Conservation (phyloP, 768 basidiomycete genomes). For the Lactifluus volemus region DNA sequence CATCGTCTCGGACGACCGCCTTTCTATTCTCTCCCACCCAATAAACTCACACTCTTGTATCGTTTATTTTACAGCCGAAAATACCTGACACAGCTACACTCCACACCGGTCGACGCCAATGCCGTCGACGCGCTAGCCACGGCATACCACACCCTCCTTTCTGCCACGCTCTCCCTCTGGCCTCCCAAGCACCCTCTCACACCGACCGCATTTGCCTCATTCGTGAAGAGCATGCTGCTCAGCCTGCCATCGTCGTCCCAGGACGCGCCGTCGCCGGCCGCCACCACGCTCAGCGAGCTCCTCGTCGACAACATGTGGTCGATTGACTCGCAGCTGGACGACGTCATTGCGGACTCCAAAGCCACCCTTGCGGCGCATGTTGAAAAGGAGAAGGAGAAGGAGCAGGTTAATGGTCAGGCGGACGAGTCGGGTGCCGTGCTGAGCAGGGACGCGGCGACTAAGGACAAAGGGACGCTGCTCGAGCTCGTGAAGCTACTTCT, state of each 20-base stretch:
- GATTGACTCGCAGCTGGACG: constrained; percentile 68
- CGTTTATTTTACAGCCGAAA: constrained; percentile 41
- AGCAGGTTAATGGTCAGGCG: not conserved
- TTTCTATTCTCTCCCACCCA: not conserved
- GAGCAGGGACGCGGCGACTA: constrained; percentile 46
- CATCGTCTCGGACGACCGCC: not conserved
- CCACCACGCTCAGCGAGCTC: constrained; percentile 50
- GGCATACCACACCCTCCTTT: constrained; percentile 60
- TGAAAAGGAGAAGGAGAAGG: constrained; percentile 12
- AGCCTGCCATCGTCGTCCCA: constrained; percentile 62
- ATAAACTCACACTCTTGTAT: not conserved
- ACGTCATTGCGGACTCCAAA: constrained; percentile 48
- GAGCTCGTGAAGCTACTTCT: constrained; percentile 33
- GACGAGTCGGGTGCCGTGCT: constrained; percentile 23
- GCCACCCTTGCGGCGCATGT: constrained; percentile 24
- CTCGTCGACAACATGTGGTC: constrained; percentile 80
- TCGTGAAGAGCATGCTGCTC: constrained; percentile 53
- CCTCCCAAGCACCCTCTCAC: constrained; percentile 39
- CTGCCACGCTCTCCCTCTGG: constrained; percentile 51
- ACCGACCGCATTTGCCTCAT: constrained; percentile 45
- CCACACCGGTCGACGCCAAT: constrained; percentile 44
- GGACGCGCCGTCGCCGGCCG: constrained; percentile 28
- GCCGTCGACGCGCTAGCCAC: constrained; percentile 52
- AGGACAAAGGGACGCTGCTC: constrained; percentile 54
- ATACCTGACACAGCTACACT: constrained; percentile 51